Evolutionary conservation across 2,329 filamentous ascomycete species (phyloP), one percentile per base, ranked within the genome.

Genomic region (Claviceps sp.): DNA sequence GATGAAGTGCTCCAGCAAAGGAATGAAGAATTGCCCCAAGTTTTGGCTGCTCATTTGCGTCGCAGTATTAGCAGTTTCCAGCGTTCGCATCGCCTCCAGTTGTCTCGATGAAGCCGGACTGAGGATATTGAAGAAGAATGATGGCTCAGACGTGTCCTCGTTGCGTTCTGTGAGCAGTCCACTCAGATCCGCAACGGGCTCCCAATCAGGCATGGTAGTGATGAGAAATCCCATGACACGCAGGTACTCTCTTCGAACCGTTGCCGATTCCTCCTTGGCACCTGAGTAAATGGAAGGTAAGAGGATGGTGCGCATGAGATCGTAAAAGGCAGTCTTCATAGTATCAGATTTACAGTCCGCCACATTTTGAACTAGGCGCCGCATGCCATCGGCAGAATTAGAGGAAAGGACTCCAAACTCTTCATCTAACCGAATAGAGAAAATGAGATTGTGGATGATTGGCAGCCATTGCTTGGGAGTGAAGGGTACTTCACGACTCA

Each of bases 81-180:
- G 73, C 52, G 88, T 77, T 54, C 87, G 82, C 40, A 98, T 72
- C 2, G 93, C 90, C 59, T 90, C 85, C 51, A 94, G 75, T 61
- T 95, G 87, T 57, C 88, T 83, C 54, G 93, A 84, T 39, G 89
- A 84, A 50, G 95, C 89, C 47, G 95, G 91, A 62, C 93, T 90
- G 39, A 97, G 73, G 45, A 97, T 82, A 60, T 97, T 95, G 66
- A 80, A 86, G 72, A 97, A 98, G 71, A 98, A 96, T 1, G 87
- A 86, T 11, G 75, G 71, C 53, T 80, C 76, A 1, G 72, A 66
- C 24, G 71, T 68, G 47, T 90, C 86, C 55, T 94, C 88, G 50
- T 85, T 70, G 14, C 68, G 66, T 7, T 70, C 68, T 5, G 68
- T 72, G 41, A 93, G 75, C 11, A 98, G 75, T 5, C 76, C 74